phyloP scores from a whole-genome alignment of 441 rosid genomes.

The Populus hybrid region DNA sequence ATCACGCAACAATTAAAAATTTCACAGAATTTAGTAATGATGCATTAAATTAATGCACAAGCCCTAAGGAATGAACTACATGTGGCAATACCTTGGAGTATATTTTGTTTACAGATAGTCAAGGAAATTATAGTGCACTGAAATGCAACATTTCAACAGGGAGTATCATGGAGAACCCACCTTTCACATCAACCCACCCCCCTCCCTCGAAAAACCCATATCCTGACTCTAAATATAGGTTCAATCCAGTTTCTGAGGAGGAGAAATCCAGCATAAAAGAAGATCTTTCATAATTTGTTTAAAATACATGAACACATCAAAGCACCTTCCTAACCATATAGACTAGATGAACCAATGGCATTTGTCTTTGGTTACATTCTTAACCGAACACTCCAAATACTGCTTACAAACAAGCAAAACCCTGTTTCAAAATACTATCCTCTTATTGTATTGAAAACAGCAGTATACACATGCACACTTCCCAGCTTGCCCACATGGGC shows the following conservation, averaged over 20 bases:
- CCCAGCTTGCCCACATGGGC: background rate
- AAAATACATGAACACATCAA: background rate
- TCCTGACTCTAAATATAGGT: background rate
- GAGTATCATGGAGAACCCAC: background rate
- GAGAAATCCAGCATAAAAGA: background rate
- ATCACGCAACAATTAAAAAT: background rate
- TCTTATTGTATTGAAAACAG: background rate
- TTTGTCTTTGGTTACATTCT: background rate
- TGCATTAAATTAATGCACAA: background rate
- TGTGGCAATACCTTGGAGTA: background rate
- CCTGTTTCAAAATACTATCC: background rate
- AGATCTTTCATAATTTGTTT: background rate
- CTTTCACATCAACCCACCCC: too few relatives aligned
- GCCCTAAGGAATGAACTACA: background rate
- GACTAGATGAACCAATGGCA: background rate
- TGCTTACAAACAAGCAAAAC: background rate
- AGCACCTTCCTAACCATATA: background rate
- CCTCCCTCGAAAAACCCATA: background rate
- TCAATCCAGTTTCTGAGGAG: background rate
- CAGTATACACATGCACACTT: background rate
- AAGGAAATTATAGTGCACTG: slow-evolving; percentile 4
- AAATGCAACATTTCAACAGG: slow-evolving; percentile 5
- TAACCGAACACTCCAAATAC: background rate
- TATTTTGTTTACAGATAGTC: background rate
- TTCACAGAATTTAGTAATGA: background rate